These are phyloP conservation scores for Aspergillus eucalypticola DNA, from an alignment of 2,329 filamentous ascomycete species.

Conservation along the genomic window DNA sequence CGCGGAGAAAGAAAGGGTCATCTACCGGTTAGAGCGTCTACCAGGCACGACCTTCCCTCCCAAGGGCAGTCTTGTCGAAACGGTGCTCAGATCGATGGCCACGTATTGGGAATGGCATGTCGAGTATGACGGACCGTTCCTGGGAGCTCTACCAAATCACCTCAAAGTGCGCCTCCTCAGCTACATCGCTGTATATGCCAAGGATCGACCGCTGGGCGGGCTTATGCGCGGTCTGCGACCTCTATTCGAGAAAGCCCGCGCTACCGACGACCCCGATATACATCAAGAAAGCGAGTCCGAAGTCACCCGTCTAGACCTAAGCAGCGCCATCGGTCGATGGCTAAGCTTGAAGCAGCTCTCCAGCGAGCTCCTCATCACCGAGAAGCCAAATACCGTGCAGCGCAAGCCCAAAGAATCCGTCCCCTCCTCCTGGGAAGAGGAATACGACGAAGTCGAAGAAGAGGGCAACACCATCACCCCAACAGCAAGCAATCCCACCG, in stretches of 20 bases:
- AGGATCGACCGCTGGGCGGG: slow-evolving; percentile 41
- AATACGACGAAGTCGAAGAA: slow-evolving; percentile 17
- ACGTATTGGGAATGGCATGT: slow-evolving; percentile 58
- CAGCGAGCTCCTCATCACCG: slow-evolving; percentile 42
- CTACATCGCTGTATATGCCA: slow-evolving; percentile 56
- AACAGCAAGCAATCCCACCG: background rate
- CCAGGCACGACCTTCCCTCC: slow-evolving; percentile 43
- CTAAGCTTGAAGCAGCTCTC: slow-evolving; percentile 52
- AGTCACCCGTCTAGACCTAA: slow-evolving; percentile 55
- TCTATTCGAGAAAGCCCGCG: slow-evolving; percentile 43
- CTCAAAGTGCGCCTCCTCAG: slow-evolving; percentile 57
- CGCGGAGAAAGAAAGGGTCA: slow-evolving; percentile 22
- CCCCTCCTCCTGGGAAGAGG: slow-evolving; percentile 46
- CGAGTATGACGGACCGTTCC: slow-evolving; percentile 57
- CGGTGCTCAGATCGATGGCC: slow-evolving; percentile 56
- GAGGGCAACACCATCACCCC: background rate
- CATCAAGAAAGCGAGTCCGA: slow-evolving; percentile 39
- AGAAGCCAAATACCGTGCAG: slow-evolving; percentile 10
- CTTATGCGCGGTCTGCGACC: slow-evolving; percentile 50
- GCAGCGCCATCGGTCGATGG: slow-evolving; percentile 50
- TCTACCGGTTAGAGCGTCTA: slow-evolving; percentile 40
- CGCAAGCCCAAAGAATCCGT: slow-evolving; percentile 19
- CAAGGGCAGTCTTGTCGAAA: slow-evolving; percentile 51
- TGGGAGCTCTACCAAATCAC: slow-evolving; percentile 53
- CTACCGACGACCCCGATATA: slow-evolving; percentile 16